Evolutionary conservation across 176 grass and related monocot genomes (phyloP), one percentile per base, ranked within the genome.

Genomic region (Metroxylon sagu): DNA sequence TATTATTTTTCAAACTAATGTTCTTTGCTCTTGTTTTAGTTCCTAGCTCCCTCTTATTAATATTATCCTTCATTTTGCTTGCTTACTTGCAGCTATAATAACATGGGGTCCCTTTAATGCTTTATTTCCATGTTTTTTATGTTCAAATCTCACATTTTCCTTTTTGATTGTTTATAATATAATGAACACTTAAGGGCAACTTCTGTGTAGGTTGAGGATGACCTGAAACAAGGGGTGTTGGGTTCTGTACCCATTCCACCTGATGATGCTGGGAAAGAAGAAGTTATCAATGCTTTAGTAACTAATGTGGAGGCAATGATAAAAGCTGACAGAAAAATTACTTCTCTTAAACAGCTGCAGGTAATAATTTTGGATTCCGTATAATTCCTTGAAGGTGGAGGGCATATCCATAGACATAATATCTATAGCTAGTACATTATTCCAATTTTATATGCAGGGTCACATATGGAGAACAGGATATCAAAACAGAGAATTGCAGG

Each of bases 401-500:
- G 53, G 21, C 53, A 10, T 18, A 23, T 56, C 3, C 16, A 19
- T 56, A 23, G 53, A 17, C 21, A 23, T 23, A 1, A 23, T 23
- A 23, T 23, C 21, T 23, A 23, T 23, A 23, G 21, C 21, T 23
- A 23, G 0, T 23, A 12, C 2, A 2, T 39, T 39, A 2, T 39
- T 43, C 35, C 35, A 43, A 23, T 61, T 57, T 10, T 69, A 48
- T 60, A 77, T 80, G 73, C 81, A 97, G 92, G 92, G 92, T 53
- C 92, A 91, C 75, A 91, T 97, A 82, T 97, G 92, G 92, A 85
- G 87, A 76, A 85, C 78, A 70, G 87, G 92, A 53, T 97, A 80
- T 77, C 76, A 85, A 81, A 80, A 75, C 49, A 91, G 83, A 77
- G 81, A 97, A 53, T 51, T 97, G 52, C 71, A 78, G 62, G 92